Evolutionary conservation across 768 basidiomycete species (phyloP).

Genomic region (Tubosaeta sp.): DNA sequence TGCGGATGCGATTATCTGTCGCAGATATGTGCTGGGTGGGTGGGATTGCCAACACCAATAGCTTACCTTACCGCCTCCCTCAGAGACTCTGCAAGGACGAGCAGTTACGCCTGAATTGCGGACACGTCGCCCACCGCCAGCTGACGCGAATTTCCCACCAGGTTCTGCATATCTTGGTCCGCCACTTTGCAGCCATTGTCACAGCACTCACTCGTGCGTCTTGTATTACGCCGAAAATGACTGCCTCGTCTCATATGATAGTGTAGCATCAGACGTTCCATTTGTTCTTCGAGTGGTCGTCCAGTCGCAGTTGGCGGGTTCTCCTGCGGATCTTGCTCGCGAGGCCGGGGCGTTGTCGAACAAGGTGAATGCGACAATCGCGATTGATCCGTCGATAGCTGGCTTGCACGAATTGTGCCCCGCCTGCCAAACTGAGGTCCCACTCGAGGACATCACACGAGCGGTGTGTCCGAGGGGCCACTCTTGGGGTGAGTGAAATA

Average conservation of each 20-base stretch:
- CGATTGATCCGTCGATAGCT: constrained; percentile 31
- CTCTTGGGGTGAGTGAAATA: constrained; percentile 58
- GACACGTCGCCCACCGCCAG: constrained; percentile 45
- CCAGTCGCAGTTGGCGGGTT: constrained; percentile 53
- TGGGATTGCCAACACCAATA: constrained; percentile 6
- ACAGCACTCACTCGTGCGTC: constrained; percentile 43
- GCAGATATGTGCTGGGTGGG: constrained; percentile 43
- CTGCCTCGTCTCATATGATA: constrained; percentile 12
- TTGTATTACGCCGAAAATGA: constrained; percentile 5
- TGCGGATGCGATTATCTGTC: constrained; percentile 53
- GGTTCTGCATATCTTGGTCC: no score
- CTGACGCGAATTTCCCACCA: constrained; percentile 49
- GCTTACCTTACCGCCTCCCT: constrained; percentile 13
- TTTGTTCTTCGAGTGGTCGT: constrained; percentile 62
- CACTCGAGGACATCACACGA: constrained; percentile 53
- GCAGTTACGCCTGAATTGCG: constrained; percentile 43
- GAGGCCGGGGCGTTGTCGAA: constrained; percentile 39
- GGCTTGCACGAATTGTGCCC: constrained; percentile 65
- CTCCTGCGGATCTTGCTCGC: constrained; percentile 33
- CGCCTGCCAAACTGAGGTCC: constrained; percentile 62
- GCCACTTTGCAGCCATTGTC: constrained; percentile 49
- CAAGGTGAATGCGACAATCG: constrained; percentile 33
- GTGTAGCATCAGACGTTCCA: constrained; percentile 54
- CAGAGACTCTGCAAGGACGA: constrained; percentile 48
- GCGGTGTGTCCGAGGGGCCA: constrained; percentile 73